These are phyloP conservation scores for Phytophthora sp. DNA, from an alignment of 352 stramenopile genomes.

Conservation along the genomic window DNA sequence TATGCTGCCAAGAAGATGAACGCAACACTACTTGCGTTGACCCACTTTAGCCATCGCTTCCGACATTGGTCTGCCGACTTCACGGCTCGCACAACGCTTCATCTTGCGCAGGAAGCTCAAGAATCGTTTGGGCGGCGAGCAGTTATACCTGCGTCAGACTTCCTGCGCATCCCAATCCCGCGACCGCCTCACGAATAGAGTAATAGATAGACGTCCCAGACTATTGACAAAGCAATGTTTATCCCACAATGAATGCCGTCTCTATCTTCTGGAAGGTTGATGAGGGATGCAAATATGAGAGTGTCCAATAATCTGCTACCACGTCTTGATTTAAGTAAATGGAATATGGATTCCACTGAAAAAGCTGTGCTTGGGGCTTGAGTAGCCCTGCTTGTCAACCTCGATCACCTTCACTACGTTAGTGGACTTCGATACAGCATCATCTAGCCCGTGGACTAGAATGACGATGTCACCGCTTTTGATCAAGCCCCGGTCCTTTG, in stretches of 20 bases:
- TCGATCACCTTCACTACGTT: constrained; percentile 93
- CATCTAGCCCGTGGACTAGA: constrained; percentile 89
- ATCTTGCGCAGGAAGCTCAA: constrained; percentile 74
- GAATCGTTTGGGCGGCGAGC: constrained; percentile 65
- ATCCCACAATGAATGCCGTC: background rate
- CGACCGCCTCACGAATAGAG: constrained; percentile 48
- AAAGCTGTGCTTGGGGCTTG: constrained; percentile 68
- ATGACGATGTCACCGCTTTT: constrained; percentile 88
- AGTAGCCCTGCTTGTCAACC: constrained; percentile 67
- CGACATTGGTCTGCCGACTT: constrained; percentile 58
- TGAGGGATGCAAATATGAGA: no score
- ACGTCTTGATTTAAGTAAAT: constrained; percentile 25
- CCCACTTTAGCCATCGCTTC: constrained; percentile 89
- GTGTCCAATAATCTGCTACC: no score
- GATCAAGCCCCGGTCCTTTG: constrained; percentile 84
- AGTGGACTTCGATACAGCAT: constrained; percentile 78
- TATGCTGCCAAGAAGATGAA: constrained; percentile 79
- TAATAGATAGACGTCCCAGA: constrained; percentile 26
- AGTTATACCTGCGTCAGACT: constrained; percentile 78
- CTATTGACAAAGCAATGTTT: background rate
- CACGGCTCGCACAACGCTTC: constrained; percentile 57
- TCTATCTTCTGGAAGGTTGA: background rate
- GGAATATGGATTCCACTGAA: constrained; percentile 56
- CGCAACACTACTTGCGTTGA: constrained; percentile 77
- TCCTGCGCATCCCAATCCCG: constrained; percentile 80